A percentile compares a stretch with the other conserved stretches of the same genome.
phyloP scores from a whole-genome alignment of 2,329 filamentous ascomycete species.

The Fusarium papillatum region DNA sequence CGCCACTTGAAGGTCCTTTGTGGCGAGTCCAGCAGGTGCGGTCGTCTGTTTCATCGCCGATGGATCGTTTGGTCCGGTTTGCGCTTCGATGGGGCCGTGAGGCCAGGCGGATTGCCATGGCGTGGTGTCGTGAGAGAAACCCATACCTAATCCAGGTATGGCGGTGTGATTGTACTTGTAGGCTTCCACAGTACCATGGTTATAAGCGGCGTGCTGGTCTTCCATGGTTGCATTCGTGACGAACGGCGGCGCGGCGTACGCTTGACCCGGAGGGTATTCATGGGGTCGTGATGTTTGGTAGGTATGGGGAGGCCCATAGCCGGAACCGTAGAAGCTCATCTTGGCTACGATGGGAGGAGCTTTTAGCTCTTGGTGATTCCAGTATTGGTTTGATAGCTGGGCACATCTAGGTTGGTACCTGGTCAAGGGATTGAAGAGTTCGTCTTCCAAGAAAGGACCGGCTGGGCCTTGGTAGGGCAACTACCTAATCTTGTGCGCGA shows the following conservation, averaged over 20 bases:
- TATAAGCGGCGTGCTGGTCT: constrained; percentile 13
- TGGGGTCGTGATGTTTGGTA: constrained; percentile 39
- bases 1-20: neutral
- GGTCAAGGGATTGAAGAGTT: neutral
- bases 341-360: constrained; percentile 5
- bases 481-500: neutral
- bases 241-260: constrained; percentile 23
- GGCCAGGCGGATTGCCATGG: constrained; percentile 32
- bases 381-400: neutral
- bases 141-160: constrained; percentile 52
- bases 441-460: neutral
- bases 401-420: neutral
- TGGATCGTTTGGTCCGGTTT: neutral
- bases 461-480: neutral
- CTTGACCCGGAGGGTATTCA: constrained; percentile 28
- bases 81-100: constrained; percentile 13
- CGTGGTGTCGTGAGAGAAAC: constrained; percentile 35
- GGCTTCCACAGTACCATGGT: constrained; percentile 23
- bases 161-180: constrained; percentile 45
- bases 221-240: constrained; percentile 15
- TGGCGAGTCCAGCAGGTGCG: neutral
- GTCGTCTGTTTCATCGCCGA: neutral
- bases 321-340: constrained; percentile 49
- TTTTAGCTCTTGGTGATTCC: neutral
- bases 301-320: constrained; percentile 40